Evolutionary conservation across 2,329 filamentous ascomycete species (phyloP).

Genomic region (Aspergillus brunneoviolaceus): DNA sequence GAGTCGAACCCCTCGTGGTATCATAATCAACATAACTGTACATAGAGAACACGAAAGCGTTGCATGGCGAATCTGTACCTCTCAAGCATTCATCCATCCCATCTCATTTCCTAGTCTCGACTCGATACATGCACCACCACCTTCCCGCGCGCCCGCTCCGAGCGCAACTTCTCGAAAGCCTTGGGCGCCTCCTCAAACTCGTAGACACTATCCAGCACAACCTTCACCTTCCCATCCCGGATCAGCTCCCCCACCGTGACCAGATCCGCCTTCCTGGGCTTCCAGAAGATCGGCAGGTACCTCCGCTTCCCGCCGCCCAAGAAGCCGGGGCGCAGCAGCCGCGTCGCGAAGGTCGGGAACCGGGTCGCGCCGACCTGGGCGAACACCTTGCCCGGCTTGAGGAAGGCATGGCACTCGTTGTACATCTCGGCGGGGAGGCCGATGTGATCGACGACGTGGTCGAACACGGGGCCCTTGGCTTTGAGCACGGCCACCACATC

Average conservation of each 20-base stretch:
- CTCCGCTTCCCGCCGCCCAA: conserved; percentile 52
- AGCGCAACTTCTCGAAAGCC: conserved; percentile 60
- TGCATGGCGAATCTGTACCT: not conserved
- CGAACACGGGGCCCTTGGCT: conserved; percentile 51
- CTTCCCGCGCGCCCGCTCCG: conserved; percentile 58
- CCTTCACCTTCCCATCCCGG: conserved; percentile 57
- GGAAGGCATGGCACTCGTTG: conserved; percentile 52
- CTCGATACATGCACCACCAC: conserved; percentile 49
- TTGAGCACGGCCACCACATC: conserved; percentile 51
- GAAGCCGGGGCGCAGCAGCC: conserved; percentile 46
- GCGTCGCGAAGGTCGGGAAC: conserved; percentile 32
- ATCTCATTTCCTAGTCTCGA: conserved; percentile 1
- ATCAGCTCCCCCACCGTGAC: conserved; percentile 56
- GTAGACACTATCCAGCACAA: conserved; percentile 57
- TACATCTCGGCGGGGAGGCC: conserved; percentile 54
- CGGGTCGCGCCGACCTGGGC: conserved; percentile 52
- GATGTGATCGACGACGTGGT: conserved; percentile 60
- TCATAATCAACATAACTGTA: not conserved
- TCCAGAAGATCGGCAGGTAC: conserved; percentile 35
- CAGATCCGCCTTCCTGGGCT: conserved; percentile 48
- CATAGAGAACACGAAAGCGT: not conserved
- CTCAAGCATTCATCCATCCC: not conserved
- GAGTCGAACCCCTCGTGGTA: not conserved
- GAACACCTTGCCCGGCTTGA: conserved; percentile 52
- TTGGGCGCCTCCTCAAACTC: conserved; percentile 57